Percentiles rank a stretch among this genome's conserved stretches.
These are phyloP conservation scores for Neocallimastix lanati DNA, from an alignment of 192 early-diverging fungal species.

Conservation along the genomic window DNA sequence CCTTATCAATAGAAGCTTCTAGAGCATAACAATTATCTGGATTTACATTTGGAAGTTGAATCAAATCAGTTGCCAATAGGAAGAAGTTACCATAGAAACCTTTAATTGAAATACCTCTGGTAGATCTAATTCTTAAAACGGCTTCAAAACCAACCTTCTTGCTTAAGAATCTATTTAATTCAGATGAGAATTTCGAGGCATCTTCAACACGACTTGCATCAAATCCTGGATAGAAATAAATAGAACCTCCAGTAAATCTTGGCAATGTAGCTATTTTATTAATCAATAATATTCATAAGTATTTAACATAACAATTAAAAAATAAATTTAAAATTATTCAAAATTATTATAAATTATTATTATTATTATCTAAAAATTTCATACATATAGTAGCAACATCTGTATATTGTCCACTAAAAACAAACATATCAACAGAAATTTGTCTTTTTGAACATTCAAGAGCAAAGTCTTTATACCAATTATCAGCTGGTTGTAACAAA, in stretches of 20 bases:
- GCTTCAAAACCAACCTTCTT: constrained; percentile 74
- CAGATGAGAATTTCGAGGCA: constrained; percentile 60
- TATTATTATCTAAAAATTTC: too few species aligned
- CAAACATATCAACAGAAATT: constrained; percentile 71
- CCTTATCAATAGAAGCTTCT: constrained; percentile 61
- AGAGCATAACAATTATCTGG: constrained; percentile 81
- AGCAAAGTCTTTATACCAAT: constrained; percentile 82
- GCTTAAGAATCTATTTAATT: constrained; percentile 61
- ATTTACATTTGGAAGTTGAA: constrained; percentile 78
- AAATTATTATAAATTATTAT: too few species aligned
- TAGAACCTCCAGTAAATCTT: constrained; percentile 75
- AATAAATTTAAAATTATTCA: too few species aligned
- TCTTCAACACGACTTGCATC: constrained; percentile 67
- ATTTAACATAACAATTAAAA: too few species aligned
- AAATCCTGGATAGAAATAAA: constrained; percentile 78
- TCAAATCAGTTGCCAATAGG: constrained; percentile 77
- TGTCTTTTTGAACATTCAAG: constrained; percentile 80
- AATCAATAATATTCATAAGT: too few species aligned
- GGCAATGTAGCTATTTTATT: constrained; percentile 34
- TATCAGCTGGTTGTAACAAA: constrained; percentile 59
- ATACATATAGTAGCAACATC: constrained; percentile 78
- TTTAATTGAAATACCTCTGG: constrained; percentile 71
- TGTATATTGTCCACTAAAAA: constrained; percentile 65
- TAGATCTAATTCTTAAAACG: constrained; percentile 79
- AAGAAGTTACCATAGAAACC: constrained; percentile 96